Conservation (phyloP, 495 filamentous ascomycete species). For the Penicillium lagena region DNA sequence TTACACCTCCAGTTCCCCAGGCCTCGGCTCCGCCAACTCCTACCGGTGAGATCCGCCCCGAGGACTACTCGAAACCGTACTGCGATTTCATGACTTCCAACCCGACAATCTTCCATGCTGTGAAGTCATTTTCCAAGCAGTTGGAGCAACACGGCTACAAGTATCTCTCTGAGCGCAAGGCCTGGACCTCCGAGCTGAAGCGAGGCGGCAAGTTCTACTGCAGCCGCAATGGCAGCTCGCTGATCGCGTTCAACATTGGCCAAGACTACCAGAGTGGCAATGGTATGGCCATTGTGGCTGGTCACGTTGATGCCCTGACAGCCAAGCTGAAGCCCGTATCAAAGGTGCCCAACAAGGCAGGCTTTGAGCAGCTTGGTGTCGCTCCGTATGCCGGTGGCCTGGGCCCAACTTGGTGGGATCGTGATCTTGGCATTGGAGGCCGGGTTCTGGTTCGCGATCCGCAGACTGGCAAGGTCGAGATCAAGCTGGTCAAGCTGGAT, state of each 20-base stretch:
- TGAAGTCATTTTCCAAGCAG: constrained; percentile 65
- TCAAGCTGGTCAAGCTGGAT: constrained; percentile 79
- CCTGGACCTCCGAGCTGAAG: constrained; percentile 69
- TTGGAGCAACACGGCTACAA: constrained; percentile 66
- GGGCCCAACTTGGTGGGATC: constrained; percentile 88
- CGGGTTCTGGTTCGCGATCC: constrained; percentile 75
- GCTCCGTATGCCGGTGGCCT: constrained; percentile 87
- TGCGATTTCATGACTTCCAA: constrained; percentile 81
- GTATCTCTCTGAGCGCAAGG: constrained; percentile 70
- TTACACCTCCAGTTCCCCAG: constrained; percentile 7
- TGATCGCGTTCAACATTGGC: constrained; percentile 86
- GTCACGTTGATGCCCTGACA: constrained; percentile 88
- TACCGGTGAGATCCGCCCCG: constrained; percentile 25
- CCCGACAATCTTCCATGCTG: constrained; percentile 88
- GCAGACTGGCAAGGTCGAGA: constrained; percentile 68
- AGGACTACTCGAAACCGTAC: constrained; percentile 76
- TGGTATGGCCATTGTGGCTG: constrained; percentile 72
- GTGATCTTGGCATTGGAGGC: constrained; percentile 85
- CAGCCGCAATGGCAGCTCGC: constrained; percentile 76
- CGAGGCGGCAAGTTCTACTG: constrained; percentile 83
- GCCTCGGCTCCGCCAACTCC: constrained; percentile 8
- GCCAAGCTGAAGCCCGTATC: constrained; percentile 85
- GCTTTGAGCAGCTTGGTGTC: constrained; percentile 84
- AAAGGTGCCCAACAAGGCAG: constrained; percentile 69
- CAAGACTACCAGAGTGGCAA: constrained; percentile 78